Conservation (phyloP, 73 alveolate species). For the Loxodes magnus region DNA sequence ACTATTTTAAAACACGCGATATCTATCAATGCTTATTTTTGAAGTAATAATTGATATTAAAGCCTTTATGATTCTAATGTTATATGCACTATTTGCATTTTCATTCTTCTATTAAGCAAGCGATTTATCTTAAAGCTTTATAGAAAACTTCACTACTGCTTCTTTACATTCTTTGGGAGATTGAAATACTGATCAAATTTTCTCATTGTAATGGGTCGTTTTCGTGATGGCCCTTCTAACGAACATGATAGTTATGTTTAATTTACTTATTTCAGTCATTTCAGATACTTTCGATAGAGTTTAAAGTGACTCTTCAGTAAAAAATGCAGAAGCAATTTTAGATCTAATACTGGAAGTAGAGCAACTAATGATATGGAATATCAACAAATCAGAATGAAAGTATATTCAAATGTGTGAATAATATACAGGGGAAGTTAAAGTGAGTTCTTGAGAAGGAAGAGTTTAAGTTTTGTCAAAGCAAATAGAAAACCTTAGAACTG, state of each 20-base stretch:
- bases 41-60: not conserved
- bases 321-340: conserved; percentile 1
- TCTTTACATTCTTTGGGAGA: not conserved
- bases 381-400: too few species aligned
- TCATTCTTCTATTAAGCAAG: not conserved
- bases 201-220: not conserved
- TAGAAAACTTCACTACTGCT: not conserved
- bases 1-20: not conserved
- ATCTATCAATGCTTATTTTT: not conserved
- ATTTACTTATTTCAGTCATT: conserved; percentile 28
- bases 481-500: too few species aligned
- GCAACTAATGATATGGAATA: not conserved
- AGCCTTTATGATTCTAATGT: not conserved
- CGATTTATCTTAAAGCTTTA: not conserved
- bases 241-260: conserved; percentile 25
- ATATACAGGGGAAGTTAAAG: too few species aligned
- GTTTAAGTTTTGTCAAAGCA: too few species aligned
- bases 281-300: conserved; percentile 27
- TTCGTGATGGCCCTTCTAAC: conserved; percentile 18
- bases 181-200: not conserved
- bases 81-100: not conserved
- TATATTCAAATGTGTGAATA: too few species aligned
- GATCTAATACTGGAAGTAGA: conserved; percentile 10
- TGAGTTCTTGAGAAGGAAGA: too few species aligned
- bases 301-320: not conserved